phyloP scores from a whole-genome alignment of 1,139 yeast species.

The Suhomyces bolitotheri region DNA sequence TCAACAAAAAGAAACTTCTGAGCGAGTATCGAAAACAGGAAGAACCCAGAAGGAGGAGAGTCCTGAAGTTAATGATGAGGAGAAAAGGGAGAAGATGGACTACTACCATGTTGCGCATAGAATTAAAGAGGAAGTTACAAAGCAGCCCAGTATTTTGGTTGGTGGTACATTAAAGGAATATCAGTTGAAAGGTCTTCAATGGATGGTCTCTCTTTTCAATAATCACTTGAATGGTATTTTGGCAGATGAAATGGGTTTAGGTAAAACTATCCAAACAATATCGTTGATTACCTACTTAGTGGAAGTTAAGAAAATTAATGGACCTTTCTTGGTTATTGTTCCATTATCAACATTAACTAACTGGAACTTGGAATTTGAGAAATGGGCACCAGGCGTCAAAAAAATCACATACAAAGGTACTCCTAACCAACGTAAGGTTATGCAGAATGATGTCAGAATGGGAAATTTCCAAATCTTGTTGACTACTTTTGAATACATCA shows the following conservation, averaged over 20 bases:
- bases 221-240: slow-evolving; percentile 92
- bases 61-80: slow-evolving; percentile 38
- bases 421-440: slow-evolving; percentile 64
- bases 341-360: slow-evolving; percentile 83
- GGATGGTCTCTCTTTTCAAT: slow-evolving; percentile 96
- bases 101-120: slow-evolving; percentile 81
- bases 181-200: slow-evolving; percentile 89
- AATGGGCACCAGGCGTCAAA: slow-evolving; percentile 79
- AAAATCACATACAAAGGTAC: slow-evolving; percentile 75
- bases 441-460: slow-evolving; percentile 59
- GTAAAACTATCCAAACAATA: slow-evolving; percentile 84
- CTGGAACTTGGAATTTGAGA: slow-evolving; percentile 82
- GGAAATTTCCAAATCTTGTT: slow-evolving; percentile 76
- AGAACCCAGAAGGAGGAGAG: slow-evolving; percentile 24
- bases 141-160: slow-evolving; percentile 65
- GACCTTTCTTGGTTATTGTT: slow-evolving; percentile 78
- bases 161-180: slow-evolving; percentile 94
- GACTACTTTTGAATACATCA: slow-evolving; percentile 79
- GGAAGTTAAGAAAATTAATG: slow-evolving; percentile 63
- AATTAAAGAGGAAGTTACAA: slow-evolving; percentile 61
- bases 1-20: slow-evolving; percentile 55
- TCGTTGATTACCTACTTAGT: slow-evolving; percentile 73
- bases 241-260: slow-evolving; percentile 94
- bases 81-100: slow-evolving; percentile 61
- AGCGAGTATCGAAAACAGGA: slow-evolving; percentile 13